Conservation (phyloP, 2,329 filamentous ascomycete species). For the Colletotrichum noveboracense region DNA sequence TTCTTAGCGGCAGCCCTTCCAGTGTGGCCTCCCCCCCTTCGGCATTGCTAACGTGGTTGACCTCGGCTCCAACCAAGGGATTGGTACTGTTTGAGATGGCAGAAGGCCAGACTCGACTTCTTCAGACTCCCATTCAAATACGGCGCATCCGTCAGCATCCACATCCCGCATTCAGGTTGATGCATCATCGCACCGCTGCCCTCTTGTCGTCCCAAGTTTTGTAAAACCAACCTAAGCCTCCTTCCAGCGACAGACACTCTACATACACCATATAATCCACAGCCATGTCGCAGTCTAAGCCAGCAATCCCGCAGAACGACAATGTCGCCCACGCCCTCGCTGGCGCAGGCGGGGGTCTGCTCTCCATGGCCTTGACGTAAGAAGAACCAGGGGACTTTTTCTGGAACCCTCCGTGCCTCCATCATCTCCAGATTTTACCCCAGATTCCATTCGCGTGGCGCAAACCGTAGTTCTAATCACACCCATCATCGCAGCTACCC, state of each 20-base stretch:
- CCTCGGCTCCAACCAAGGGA: conserved; percentile 18
- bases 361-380: conserved; percentile 95
- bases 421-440: neutral
- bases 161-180: conserved; percentile 3
- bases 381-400: conserved; percentile 36
- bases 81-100: conserved; percentile 15
- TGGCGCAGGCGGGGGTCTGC: conserved; percentile 88
- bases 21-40: conserved; percentile 2
- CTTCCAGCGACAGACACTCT: neutral
- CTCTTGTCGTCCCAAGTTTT: conserved; percentile 12
- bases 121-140: neutral
- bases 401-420: neutral
- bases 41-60: conserved; percentile 21
- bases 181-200: neutral
- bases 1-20: conserved; percentile 12
- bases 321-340: conserved; percentile 96
- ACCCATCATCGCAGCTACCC: conserved; percentile 70
- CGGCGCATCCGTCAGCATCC: neutral
- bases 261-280: neutral
- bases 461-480: conserved; percentile 8
- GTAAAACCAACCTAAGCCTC: neutral
- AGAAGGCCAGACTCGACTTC: neutral
- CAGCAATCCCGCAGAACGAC: conserved; percentile 83
- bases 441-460: neutral
- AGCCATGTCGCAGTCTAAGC: conserved; percentile 48